A percentile compares a stretch with the other conserved stretches of the same genome.
These are phyloP conservation scores for Cruciata laevipes DNA, from an alignment of 257 asterid genomes.

Conservation along the genomic window DNA sequence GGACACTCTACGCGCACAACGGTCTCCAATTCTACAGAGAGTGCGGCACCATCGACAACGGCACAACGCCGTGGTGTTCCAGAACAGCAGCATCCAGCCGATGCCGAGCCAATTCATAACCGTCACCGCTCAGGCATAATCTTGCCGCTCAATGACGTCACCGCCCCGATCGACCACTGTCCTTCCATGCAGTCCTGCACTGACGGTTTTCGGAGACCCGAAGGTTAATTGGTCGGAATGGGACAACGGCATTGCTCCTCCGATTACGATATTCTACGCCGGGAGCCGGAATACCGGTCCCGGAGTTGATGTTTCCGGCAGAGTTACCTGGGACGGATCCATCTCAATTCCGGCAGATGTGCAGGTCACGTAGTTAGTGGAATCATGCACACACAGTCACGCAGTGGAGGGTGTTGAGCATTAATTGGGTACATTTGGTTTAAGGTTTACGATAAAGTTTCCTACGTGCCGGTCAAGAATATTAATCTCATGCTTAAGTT, in stretches of 20 bases:
- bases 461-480: constrained; percentile 29
- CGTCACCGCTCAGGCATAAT: constrained; percentile 29
- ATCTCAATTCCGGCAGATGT: background rate
- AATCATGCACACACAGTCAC: background rate
- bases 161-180: constrained; percentile 23
- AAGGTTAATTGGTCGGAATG: constrained; percentile 36
- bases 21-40: constrained; percentile 27
- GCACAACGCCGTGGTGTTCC: constrained; percentile 27
- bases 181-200: constrained; percentile 19
- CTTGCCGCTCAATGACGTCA: constrained; percentile 18
- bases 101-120: constrained; percentile 24
- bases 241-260: constrained; percentile 22
- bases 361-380: background rate
- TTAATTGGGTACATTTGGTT: background rate
- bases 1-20: constrained; percentile 31
- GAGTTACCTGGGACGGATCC: constrained; percentile 28
- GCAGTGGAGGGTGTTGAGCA: constrained; percentile 21
- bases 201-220: constrained; percentile 16
- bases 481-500: no score
- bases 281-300: constrained; percentile 28
- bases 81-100: constrained; percentile 26
- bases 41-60: constrained; percentile 24
- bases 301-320: constrained; percentile 21
- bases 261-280: constrained; percentile 23
- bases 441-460: constrained; percentile 10